Evolutionary conservation across 352 stramenopile genomes (phyloP), one percentile per base, ranked within the genome.

Genomic region (Globisporangium barbulae): DNA sequence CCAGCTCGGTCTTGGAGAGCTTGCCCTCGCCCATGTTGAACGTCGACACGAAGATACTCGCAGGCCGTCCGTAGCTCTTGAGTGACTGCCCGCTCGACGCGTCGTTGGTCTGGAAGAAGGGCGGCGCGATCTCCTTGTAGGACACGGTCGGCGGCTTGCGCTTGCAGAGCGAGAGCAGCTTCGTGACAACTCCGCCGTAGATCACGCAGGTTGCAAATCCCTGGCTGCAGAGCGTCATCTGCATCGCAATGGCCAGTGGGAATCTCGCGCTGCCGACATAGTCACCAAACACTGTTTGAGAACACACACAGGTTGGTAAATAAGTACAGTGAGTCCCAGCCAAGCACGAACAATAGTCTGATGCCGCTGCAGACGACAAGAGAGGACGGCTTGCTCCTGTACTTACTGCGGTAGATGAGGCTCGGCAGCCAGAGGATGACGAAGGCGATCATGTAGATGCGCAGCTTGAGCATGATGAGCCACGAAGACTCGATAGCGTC

Each of bases 11-110:
- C 6, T 85, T 70, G 21, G 75, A 78, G 47, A 93, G 68, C 67
- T 64, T 73, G 22, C 73, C 80, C 61, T 94, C 86, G 57, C 83
- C 86, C 79, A 94, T 85, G 71, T 94, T 94, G 69, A 92, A 94
- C 30, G 86, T 93, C 17, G 86, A 87, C 28, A 91, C 83, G 39
- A 92, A 93, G 62, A 94, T 83, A 35, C 75, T 78, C 7, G 79
- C 77, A 15, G 81, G 81, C 21, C 77, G 71, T 17, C 75, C 76
- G 42, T 75, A 78, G 47, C 79, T 71, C 49, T 81, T 69, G 42
- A 55, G 49, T 42, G 73, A 71, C 6, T 59, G 47, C 17, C 42
- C 30, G 10, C 55, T 41, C 15, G 56, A 62, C 3, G 67, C 63
- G 37, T 70, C 65, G 0, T 63, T 48, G 42, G 19, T 48, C 5